These are phyloP conservation scores for Rhizophora apiculata DNA, from an alignment of 345 rosid species.

Conservation along the genomic window DNA sequence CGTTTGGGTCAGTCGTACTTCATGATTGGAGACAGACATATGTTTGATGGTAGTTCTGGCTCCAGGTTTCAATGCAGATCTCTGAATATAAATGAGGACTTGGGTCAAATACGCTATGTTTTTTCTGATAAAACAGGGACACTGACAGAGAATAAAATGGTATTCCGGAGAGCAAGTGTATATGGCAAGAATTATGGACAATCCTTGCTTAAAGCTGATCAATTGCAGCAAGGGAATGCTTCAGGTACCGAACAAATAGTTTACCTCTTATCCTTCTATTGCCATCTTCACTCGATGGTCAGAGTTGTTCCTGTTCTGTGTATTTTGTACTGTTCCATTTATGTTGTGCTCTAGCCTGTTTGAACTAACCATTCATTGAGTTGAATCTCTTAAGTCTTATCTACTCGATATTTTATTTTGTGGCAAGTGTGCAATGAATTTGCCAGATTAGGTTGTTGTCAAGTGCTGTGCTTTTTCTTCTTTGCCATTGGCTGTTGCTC, in stretches of 20 bases:
- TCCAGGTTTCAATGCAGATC: conserved; percentile 79
- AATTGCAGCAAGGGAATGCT: conserved; percentile 19
- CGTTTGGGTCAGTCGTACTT: conserved; percentile 77
- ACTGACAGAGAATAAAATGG: conserved; percentile 76
- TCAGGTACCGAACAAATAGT: conserved; percentile 36
- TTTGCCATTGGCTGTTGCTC: neutral
- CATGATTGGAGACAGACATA: conserved; percentile 66
- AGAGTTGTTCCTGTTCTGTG: neutral
- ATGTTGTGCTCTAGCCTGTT: too few species aligned
- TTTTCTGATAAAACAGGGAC: conserved; percentile 86
- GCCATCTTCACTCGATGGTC: neutral
- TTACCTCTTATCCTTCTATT: neutral
- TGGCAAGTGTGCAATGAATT: too few species aligned
- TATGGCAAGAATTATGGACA: conserved; percentile 48
- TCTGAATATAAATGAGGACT: conserved; percentile 73
- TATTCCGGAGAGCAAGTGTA: conserved; percentile 59
- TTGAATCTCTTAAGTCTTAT: too few species aligned
- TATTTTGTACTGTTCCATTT: too few species aligned
- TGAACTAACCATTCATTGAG: too few species aligned
- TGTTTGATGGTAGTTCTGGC: conserved; percentile 50
- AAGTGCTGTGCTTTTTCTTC: too few species aligned
- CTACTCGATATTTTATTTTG: too few species aligned
- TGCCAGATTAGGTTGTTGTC: too few species aligned
- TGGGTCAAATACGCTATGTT: conserved; percentile 70
- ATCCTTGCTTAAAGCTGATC: conserved; percentile 24